These are phyloP conservation scores for Peronospora destructor DNA, from an alignment of 352 stramenopile species.

Conservation along the genomic window DNA sequence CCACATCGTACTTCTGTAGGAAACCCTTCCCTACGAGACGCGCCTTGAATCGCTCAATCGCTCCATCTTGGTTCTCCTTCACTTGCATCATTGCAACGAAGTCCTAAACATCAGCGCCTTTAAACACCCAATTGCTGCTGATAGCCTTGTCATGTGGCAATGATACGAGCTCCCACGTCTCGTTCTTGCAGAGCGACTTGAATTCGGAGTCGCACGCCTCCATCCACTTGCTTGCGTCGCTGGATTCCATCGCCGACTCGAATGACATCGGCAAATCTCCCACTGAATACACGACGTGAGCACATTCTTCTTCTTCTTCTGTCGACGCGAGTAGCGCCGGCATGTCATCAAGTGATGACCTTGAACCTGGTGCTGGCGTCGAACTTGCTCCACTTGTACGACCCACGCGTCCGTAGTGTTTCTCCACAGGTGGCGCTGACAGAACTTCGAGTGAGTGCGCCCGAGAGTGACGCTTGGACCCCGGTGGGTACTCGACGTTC, in stretches of 20 bases:
- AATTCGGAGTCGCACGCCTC: constrained; percentile 1
- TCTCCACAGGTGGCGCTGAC: too few species aligned
- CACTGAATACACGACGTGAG: background rate
- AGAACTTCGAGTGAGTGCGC: too few species aligned
- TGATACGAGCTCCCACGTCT: background rate
- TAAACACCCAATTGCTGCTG: background rate
- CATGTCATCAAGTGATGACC: too few species aligned
- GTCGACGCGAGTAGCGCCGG: too few species aligned
- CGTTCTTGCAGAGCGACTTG: constrained; percentile 5
- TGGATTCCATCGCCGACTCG: background rate
- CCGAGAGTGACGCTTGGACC: too few species aligned
- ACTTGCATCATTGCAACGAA: too few species aligned
- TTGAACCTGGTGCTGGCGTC: too few species aligned
- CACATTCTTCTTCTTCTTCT: too few species aligned
- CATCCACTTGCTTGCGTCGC: background rate
- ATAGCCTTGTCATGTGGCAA: background rate
- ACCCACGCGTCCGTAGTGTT: too few species aligned
- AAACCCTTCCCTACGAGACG: constrained; percentile 7
- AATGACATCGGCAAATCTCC: background rate
- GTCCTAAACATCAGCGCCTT: too few species aligned
- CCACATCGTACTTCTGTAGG: constrained; percentile 4
- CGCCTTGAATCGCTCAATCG: constrained; percentile 17
- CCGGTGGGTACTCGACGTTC: too few species aligned
- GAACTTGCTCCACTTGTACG: too few species aligned
- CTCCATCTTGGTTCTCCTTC: background rate